These are phyloP conservation scores for Cladosporium phlei DNA, from an alignment of 2,329 filamentous ascomycete genomes.

Conservation along the genomic window DNA sequence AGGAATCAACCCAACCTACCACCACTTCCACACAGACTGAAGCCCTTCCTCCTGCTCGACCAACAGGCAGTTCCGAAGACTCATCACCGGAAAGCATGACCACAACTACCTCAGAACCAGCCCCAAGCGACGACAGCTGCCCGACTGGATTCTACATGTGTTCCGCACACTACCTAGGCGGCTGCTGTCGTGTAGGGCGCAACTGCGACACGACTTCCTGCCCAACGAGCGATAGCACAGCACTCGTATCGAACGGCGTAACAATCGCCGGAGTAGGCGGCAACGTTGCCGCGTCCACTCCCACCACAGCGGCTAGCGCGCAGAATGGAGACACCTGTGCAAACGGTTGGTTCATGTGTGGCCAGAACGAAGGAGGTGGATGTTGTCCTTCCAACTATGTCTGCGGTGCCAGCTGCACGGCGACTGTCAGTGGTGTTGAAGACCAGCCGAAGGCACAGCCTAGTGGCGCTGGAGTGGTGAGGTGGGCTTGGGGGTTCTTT, in stretches of 20 bases:
- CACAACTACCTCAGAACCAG: slow-evolving; percentile 35
- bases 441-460: slow-evolving; percentile 45
- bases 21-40: slow-evolving; percentile 37
- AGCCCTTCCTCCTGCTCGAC: slow-evolving; percentile 17
- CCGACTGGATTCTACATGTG: slow-evolving; percentile 92
- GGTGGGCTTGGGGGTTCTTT: slow-evolving; percentile 29
- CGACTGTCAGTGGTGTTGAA: slow-evolving; percentile 49
- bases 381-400: slow-evolving; percentile 77
- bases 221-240: slow-evolving; percentile 57
- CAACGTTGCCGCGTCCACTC: slow-evolving; percentile 4
- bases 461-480: slow-evolving; percentile 32
- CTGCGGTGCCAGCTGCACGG: slow-evolving; percentile 72
- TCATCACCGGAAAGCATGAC: slow-evolving; percentile 8
- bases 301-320: slow-evolving; percentile 23
- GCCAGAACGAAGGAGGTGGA: slow-evolving; percentile 61
- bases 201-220: slow-evolving; percentile 80
- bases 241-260: slow-evolving; percentile 59
- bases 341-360: slow-evolving; percentile 72
- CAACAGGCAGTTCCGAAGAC: slow-evolving; percentile 21
- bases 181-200: slow-evolving; percentile 83
- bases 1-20: slow-evolving; percentile 15
- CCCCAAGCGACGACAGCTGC: slow-evolving; percentile 47
- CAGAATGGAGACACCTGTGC: slow-evolving; percentile 55
- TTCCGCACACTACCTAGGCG: slow-evolving; percentile 70
- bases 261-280: slow-evolving; percentile 51